Conservation (phyloP, 2,329 filamentous ascomycete species). For the Clarireedia homoeocarpa region DNA sequence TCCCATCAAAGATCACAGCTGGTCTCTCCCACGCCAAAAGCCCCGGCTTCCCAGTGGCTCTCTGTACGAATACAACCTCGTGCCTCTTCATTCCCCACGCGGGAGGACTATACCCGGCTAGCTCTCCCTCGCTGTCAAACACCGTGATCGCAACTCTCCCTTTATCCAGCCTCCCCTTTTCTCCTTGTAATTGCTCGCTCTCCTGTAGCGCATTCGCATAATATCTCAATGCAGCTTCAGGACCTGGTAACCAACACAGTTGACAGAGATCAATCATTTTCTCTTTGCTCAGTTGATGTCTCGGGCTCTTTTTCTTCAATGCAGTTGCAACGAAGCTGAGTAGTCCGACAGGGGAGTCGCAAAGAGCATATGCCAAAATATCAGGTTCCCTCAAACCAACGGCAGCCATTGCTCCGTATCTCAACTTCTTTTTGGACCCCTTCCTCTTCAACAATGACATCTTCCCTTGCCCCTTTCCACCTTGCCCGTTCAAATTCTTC, state of each 20-base stretch:
- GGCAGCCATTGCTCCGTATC: constrained; percentile 13
- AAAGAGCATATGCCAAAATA: constrained; percentile 51
- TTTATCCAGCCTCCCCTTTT: constrained; percentile 4
- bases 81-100: constrained; percentile 20
- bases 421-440: background rate
- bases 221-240: constrained; percentile 51
- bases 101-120: constrained; percentile 19
- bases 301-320: constrained; percentile 35
- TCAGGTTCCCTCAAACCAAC: constrained; percentile 23
- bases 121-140: constrained; percentile 15
- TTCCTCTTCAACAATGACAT: constrained; percentile 6
- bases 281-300: constrained; percentile 36
- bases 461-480: background rate
- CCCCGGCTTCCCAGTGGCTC: constrained; percentile 18
- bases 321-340: constrained; percentile 46
- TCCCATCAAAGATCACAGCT: constrained; percentile 20
- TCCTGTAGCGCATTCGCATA: constrained; percentile 34
- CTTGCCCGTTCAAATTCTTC: constrained; percentile 29
- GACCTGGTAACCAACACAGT: constrained; percentile 59
- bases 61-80: constrained; percentile 21
- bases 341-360: constrained; percentile 52
- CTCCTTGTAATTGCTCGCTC: constrained; percentile 5
- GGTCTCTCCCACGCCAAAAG: constrained; percentile 19
- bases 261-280: constrained; percentile 55
- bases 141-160: constrained; percentile 21